phyloP scores from a whole-genome alignment of 352 stramenopile species.

The Saprolegnia parasitica region DNA sequence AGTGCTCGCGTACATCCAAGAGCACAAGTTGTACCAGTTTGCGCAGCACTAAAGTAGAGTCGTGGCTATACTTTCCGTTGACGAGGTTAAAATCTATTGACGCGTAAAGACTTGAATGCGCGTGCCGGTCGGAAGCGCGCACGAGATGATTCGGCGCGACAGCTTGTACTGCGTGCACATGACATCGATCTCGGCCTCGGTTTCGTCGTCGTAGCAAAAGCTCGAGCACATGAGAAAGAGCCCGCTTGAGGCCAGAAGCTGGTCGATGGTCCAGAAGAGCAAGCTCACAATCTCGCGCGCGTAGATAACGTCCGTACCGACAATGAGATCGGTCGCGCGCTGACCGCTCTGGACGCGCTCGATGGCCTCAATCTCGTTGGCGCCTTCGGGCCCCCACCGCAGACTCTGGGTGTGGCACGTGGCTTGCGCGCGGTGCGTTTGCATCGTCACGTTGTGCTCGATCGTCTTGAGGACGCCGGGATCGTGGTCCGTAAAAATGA shows the following conservation, averaged over 20 bases:
- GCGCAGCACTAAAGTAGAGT: constrained; percentile 32
- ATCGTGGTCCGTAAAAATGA: constrained; percentile 80
- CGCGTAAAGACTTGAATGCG: constrained; percentile 51
- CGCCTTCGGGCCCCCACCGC: constrained; percentile 57
- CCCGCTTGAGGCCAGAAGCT: constrained; percentile 36
- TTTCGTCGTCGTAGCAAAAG: constrained; percentile 64
- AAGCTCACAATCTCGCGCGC: constrained; percentile 55
- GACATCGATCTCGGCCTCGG: constrained; percentile 58
- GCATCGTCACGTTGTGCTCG: constrained; percentile 60
- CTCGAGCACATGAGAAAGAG: constrained; percentile 76
- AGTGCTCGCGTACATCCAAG: constrained; percentile 76
- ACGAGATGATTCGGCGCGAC: constrained; percentile 44
- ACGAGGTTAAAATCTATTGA: not conserved
- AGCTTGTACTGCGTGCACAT: constrained; percentile 49
- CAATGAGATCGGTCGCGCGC: constrained; percentile 44
- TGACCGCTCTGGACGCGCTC: constrained; percentile 31
- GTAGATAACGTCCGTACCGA: constrained; percentile 79
- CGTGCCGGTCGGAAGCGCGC: constrained; percentile 41
- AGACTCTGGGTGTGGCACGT: constrained; percentile 56
- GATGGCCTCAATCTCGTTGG: constrained; percentile 48
- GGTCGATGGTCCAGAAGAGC: constrained; percentile 76
- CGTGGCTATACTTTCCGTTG: not conserved
- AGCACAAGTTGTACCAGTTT: constrained; percentile 73
- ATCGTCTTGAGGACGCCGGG: constrained; percentile 78
- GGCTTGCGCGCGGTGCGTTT: constrained; percentile 35